phyloP scores from a whole-genome alignment of 2,329 filamentous ascomycete species.

The Gliomastix tumulicola region DNA sequence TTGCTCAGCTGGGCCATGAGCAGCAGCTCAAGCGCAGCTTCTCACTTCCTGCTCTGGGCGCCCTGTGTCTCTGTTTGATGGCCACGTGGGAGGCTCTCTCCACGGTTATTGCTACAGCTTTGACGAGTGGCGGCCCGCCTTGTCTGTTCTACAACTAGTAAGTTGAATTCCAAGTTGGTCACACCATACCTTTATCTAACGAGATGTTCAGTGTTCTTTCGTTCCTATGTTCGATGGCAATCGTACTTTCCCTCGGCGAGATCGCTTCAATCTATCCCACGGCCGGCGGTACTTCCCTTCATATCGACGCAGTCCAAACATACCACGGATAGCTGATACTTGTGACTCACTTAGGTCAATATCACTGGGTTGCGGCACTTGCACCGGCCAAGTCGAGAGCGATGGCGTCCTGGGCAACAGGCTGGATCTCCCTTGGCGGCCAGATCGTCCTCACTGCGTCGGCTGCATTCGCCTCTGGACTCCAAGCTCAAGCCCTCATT shows the following conservation, averaged over 20 bases:
- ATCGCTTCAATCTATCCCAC: slow-evolving; percentile 28
- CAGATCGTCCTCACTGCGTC: slow-evolving; percentile 38
- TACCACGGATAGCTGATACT: not conserved
- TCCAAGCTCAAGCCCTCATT: slow-evolving; percentile 34
- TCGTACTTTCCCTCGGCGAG: slow-evolving; percentile 31
- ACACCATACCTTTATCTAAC: too few species aligned
- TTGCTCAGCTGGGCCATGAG: too few species aligned
- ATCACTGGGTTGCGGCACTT: slow-evolving; percentile 36
- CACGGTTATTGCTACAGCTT: slow-evolving; percentile 33
- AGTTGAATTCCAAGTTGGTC: too few species aligned
- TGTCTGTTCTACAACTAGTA: slow-evolving; percentile 38
- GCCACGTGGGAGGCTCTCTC: slow-evolving; percentile 44
- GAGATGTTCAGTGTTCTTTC: too few species aligned
- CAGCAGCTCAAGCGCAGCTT: too few species aligned
- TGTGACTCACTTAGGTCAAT: slow-evolving; percentile 24
- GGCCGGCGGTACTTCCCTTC: slow-evolving; percentile 15
- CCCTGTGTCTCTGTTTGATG: too few species aligned
- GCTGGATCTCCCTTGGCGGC: slow-evolving; percentile 38
- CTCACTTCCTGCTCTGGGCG: too few species aligned
- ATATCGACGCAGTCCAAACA: not conserved
- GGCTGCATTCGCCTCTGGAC: slow-evolving; percentile 35
- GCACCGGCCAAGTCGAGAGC: slow-evolving; percentile 5
- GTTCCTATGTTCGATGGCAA: too few species aligned
- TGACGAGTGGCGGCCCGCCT: slow-evolving; percentile 35
- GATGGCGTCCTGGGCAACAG: slow-evolving; percentile 14